Base-by-base conservation (phyloP, 768 basidiomycete genomes). In the Kwoniella bestiolae region DNA sequence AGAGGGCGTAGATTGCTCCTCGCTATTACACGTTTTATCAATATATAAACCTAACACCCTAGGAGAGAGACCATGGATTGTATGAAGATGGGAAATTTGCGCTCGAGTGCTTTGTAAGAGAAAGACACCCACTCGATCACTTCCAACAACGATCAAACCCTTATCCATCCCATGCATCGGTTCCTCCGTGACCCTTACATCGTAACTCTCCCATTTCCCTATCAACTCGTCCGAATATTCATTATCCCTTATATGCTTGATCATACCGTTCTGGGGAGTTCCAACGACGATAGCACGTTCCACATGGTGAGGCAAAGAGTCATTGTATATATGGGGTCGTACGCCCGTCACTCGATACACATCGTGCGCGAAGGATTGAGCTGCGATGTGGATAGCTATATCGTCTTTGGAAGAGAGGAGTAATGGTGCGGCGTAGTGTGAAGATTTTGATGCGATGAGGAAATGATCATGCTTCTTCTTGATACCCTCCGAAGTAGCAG, bases 201-300 rank as follows among this genome's bases (percentile, higher is more conserved):
- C 73, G 79, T 86, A 90, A 0, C 86, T 76, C 73, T 90, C 90
- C 90, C 90, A 90, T 66, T 87, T 82, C 2, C 88, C 88, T 62
- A 85, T 74, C 51, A 90, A 84, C 0, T 82, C 82, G 5, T 86
- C 86, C 3, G 87, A 85, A 69, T 88, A 85, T 18, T 83, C 81
- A 3, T 87, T 84, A 34, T 81, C 74, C 55, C 87, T 86, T 34
- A 89, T 83, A 18, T 64, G 84, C 79, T 57, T 87, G 85, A 55
- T 88, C 76, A 31, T 85, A 82, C 0, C 86, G 86, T 67, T 87
- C 84, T 86, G 87, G 12, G 89, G 82, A 2, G 87, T 88, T 4
- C 89, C 89, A 21, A 90, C 82, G 60, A 91, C 86, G 69, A 91
- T 86, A 26, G 78, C 72, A 5, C 66, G 52, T 18, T 66, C 46